Conservation (phyloP, 352 stramenopile species). For the Halophytophthora batemanensis region DNA sequence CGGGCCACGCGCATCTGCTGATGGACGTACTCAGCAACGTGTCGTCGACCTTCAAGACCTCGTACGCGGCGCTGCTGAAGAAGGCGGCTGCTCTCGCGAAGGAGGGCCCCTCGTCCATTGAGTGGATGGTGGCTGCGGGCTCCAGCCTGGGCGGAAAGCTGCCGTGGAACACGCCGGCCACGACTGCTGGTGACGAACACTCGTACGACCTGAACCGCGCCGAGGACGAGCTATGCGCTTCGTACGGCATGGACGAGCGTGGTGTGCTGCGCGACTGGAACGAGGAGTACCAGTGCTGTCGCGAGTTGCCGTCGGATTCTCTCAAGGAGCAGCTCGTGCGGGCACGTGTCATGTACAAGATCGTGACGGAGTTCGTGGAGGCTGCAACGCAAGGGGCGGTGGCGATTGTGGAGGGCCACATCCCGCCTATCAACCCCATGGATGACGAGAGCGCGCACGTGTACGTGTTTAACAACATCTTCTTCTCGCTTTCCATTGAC, state of each 20-base stretch:
- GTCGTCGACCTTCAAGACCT: slow-evolving; percentile 69
- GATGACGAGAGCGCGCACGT: slow-evolving; percentile 91
- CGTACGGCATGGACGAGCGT: slow-evolving; percentile 91
- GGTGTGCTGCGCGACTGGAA: slow-evolving; percentile 96
- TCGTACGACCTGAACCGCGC: slow-evolving; percentile 80
- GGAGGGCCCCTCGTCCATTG: slow-evolving; percentile 77
- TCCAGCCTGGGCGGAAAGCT: slow-evolving; percentile 73
- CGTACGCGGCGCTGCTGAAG: slow-evolving; percentile 75
- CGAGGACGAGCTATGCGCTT: slow-evolving; percentile 88
- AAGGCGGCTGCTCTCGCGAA: slow-evolving; percentile 73
- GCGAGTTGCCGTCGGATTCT: slow-evolving; percentile 69
- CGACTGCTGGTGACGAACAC: slow-evolving; percentile 36
- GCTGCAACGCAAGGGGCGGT: slow-evolving; percentile 85
- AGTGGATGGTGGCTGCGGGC: slow-evolving; percentile 82
- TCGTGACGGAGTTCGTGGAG: slow-evolving; percentile 94
- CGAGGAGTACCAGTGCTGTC: slow-evolving; percentile 94
- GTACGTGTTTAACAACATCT: slow-evolving; percentile 98
- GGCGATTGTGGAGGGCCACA: slow-evolving; percentile 93
- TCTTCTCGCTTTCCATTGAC: slow-evolving; percentile 93
- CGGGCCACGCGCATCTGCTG: slow-evolving; percentile 62
- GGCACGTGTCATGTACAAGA: slow-evolving; percentile 93
- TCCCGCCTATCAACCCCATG: slow-evolving; percentile 96
- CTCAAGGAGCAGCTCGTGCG: slow-evolving; percentile 91
- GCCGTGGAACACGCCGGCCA: slow-evolving; percentile 71
- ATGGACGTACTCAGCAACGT: slow-evolving; percentile 72